Percentiles rank a stretch among this genome's conserved stretches.
Evolutionary conservation across 257 asterid genomes (phyloP).

Genomic region (Nyctanthes arbortristis): DNA sequence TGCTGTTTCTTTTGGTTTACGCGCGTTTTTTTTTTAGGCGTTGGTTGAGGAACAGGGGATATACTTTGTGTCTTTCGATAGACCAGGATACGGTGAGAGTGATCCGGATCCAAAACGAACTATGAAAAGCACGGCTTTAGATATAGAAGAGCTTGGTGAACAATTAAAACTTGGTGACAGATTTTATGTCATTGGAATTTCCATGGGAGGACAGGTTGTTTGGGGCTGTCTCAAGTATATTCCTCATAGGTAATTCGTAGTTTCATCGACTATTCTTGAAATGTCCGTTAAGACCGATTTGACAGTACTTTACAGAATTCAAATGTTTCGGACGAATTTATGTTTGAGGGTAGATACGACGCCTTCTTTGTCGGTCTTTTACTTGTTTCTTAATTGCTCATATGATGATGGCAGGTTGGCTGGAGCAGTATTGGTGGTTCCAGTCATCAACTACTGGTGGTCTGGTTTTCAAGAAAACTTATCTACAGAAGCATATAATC

Average conservation of each 20-base stretch:
- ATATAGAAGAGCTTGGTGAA: slow-evolving; percentile 76
- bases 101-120: slow-evolving; percentile 74
- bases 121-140: slow-evolving; percentile 49
- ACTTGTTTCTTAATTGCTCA: not conserved
- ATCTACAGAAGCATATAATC: slow-evolving; percentile 47
- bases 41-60: slow-evolving; percentile 54
- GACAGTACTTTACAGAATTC: too few relatives aligned
- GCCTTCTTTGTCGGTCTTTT: not conserved
- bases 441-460: slow-evolving; percentile 84
- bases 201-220: slow-evolving; percentile 72
- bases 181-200: slow-evolving; percentile 61
- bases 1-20: not conserved
- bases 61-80: slow-evolving; percentile 66
- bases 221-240: slow-evolving; percentile 86
- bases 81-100: slow-evolving; percentile 85
- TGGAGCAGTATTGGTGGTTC: slow-evolving; percentile 60
- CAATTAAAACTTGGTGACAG: slow-evolving; percentile 57
- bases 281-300: not conserved
- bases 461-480: slow-evolving; percentile 59
- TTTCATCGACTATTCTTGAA: not conserved
- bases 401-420: slow-evolving; percentile 52
- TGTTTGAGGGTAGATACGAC: too few relatives aligned
- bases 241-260: slow-evolving; percentile 50
- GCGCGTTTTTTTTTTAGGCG: slow-evolving; percentile 37
- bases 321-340: too few relatives aligned